Percentiles rank a stretch among this genome's conserved stretches.
Conservation (phyloP, 108 stramenopile species). For the Skeletonema menzelii region DNA sequence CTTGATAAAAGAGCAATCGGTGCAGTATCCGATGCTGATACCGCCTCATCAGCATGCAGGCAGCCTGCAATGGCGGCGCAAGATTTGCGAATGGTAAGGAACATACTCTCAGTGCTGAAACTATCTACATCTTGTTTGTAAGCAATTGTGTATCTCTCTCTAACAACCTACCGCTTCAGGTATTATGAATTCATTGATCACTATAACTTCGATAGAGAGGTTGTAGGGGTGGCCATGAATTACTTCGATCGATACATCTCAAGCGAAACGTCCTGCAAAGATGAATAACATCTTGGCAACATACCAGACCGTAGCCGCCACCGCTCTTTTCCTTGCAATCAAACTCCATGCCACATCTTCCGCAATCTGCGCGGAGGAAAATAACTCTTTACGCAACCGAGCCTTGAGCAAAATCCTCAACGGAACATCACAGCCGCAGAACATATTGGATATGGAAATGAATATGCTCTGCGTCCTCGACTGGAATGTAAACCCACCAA, state of each 20-base stretch:
- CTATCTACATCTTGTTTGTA: neutral
- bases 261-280: constrained; percentile 9
- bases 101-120: too few relatives aligned
- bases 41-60: neutral
- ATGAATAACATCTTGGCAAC: constrained; percentile 10
- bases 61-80: constrained; percentile 42
- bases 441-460: constrained; percentile 8
- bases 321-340: constrained; percentile 69
- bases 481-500: constrained; percentile 16
- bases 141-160: neutral
- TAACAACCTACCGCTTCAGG: constrained; percentile 3
- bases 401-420: neutral
- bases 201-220: constrained; percentile 68
- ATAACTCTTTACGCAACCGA: neutral
- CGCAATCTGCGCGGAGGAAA: neutral
- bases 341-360: constrained; percentile 20
- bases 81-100: constrained; percentile 61
- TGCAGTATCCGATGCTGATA: neutral
- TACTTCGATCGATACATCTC: constrained; percentile 60
- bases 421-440: constrained; percentile 24
- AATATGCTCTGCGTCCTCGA: constrained; percentile 3
- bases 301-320: constrained; percentile 62
- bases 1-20: constrained; percentile 2
- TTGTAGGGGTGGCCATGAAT: constrained; percentile 58
- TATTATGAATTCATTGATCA: constrained; percentile 25